phyloP scores from a whole-genome alignment of 371 early-diverging fungal species.

The Mucor circinelloides region DNA sequence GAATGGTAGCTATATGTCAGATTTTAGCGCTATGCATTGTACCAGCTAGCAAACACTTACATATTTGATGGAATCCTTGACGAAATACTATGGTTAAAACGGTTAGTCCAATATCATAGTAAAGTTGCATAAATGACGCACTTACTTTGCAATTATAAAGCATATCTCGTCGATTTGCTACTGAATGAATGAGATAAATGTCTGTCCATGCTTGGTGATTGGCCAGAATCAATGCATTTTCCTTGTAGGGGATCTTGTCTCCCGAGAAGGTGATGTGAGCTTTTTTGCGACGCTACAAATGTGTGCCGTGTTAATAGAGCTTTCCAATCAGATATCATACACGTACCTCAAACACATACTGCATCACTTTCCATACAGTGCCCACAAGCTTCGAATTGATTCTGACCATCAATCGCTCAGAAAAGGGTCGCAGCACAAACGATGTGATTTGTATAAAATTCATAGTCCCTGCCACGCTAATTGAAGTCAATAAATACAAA shows the following conservation, averaged over 20 bases:
- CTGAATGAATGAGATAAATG: conserved; percentile 66
- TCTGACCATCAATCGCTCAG: conserved; percentile 52
- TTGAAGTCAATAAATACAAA: background rate
- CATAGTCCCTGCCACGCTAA: conserved; percentile 46
- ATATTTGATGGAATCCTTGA: conserved; percentile 74
- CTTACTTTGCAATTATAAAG: conserved; percentile 66
- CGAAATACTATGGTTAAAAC: conserved; percentile 62
- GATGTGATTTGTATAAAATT: conserved; percentile 63
- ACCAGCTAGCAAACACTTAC: conserved; percentile 27
- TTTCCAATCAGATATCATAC: background rate
- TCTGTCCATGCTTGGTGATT: conserved; percentile 71
- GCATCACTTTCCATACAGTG: conserved; percentile 69
- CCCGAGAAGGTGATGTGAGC: conserved; percentile 71
- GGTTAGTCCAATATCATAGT: background rate
- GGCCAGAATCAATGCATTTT: conserved; percentile 66
- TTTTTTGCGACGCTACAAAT: conserved; percentile 42
- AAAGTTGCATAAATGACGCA: background rate
- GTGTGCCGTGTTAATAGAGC: background rate
- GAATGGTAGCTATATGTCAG: conserved; percentile 47
- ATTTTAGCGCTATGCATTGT: background rate
- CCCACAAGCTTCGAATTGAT: conserved; percentile 65
- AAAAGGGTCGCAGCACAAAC: conserved; percentile 56
- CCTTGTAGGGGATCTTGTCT: conserved; percentile 52
- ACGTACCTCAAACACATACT: conserved; percentile 55
- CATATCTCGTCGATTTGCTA: conserved; percentile 67